A percentile compares a stretch with the other conserved stretches of the same genome.
Conservation (phyloP, 495 filamentous ascomycete genomes). For the Chaetomium tenue region DNA sequence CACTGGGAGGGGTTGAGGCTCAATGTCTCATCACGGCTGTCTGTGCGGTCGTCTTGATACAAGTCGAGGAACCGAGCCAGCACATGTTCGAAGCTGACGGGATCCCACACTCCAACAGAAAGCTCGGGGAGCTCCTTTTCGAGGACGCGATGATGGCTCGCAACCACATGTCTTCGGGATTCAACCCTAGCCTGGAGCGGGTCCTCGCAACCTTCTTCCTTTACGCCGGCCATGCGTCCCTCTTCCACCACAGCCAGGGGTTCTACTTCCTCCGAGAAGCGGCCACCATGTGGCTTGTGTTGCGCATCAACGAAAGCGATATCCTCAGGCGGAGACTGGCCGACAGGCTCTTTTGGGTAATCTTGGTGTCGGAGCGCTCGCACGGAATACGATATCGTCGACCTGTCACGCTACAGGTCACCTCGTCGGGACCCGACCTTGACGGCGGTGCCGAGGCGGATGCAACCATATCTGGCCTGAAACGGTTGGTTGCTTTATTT, state of each 20-base stretch:
- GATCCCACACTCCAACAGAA: neutral
- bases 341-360: slow-evolving; percentile 58
- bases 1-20: slow-evolving; percentile 29
- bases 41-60: slow-evolving; percentile 38
- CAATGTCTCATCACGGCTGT: slow-evolving; percentile 38
- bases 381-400: slow-evolving; percentile 72
- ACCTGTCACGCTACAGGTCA: slow-evolving; percentile 61
- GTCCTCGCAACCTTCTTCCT: slow-evolving; percentile 69
- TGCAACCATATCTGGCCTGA: slow-evolving; percentile 56
- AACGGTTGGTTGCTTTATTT: slow-evolving; percentile 63
- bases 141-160: neutral
- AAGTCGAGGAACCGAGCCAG: slow-evolving; percentile 35
- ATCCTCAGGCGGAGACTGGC: slow-evolving; percentile 30
- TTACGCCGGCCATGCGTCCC: slow-evolving; percentile 66
- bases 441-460: slow-evolving; percentile 37
- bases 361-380: slow-evolving; percentile 63
- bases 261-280: slow-evolving; percentile 64
- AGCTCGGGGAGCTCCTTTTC: slow-evolving; percentile 4
- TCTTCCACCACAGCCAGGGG: slow-evolving; percentile 60
- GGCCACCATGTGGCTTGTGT: slow-evolving; percentile 51
- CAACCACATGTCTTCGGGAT: neutral
- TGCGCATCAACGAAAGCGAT: slow-evolving; percentile 8
- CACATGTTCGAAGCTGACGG: slow-evolving; percentile 10
- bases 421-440: slow-evolving; percentile 22
- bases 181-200: slow-evolving; percentile 54